Evolutionary conservation across 768 basidiomycete species (phyloP), one percentile per base, ranked within the genome.

Genomic region (Podaxis sp.): DNA sequence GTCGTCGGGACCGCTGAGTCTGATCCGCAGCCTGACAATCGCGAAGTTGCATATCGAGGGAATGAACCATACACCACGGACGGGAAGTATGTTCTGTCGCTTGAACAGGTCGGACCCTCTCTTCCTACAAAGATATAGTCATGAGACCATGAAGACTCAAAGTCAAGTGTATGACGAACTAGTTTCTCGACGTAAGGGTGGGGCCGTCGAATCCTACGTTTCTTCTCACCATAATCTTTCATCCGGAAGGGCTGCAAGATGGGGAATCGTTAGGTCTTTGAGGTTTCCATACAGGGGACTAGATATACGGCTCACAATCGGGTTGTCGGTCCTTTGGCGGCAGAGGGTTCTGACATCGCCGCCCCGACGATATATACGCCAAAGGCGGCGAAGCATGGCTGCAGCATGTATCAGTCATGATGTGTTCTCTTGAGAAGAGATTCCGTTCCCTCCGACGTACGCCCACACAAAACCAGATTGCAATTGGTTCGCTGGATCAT

Each of bases 361-460:
- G 42, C n/a, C n/a, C 47, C 42, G 25, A 38, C 13, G 56, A 57
- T 57, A 57, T 50, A 48, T 57, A 57, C 18, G n/a, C 16, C 18
- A 35, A 21, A 36, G 27, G 9, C 3, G 5, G 23, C 38, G n/a
- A 11, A 5, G 50, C 32, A 36, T 25, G 28, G 11, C 14, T 10
- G n/a, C 47, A 36, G 27, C 56, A 13, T 50, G 47, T 13, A 50
- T 57, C 56, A 48, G 38, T 14, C 38, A 13, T 27, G n/a, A 6
- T 16, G 16, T 5, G 18, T 18, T n/a, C 25, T 18, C 44, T 47
- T 21, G 42, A 46, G 55, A 47, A 56, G 47, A 23, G 23, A 48
- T 48, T 48, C 25, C 47, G 23, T 48, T 48, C 4, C 14, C 23
- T 48, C 27, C 10, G 23, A 25, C 47, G 21, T n/a, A n/a, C 40